These are phyloP conservation scores for maize (Zea mays) DNA, from an alignment of 176 grass and related monocot species.

Conservation along the genomic window Zm-B73-REFERENCE-NAM-5.0 NC_050101.1:116414001-116414500, in stretches of 20 bases:
- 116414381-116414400: not conserved
- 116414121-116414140: not conserved
- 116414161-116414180: not conserved
- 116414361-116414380: not conserved
- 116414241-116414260: constrained; percentile 36
- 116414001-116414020: too few species aligned
- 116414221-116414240: constrained; percentile 18
- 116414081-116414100: too few species aligned
- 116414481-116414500: too few species aligned
- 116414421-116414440: too few species aligned
- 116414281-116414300: not conserved
- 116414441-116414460: too few species aligned
- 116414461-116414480: too few species aligned
- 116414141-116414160: constrained; percentile 17
- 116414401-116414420: not conserved
- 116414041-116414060: too few species aligned
- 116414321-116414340: not conserved
- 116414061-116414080: too few species aligned
- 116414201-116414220: not conserved
- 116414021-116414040: too few species aligned
- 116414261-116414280: constrained; percentile 12
- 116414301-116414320: constrained; percentile 38
- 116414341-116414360: not conserved
- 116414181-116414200: constrained; percentile 3
- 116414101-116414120: too few species aligned